Evolutionary conservation across 345 rosid species (phyloP).

Genomic region (Combretum micranthum): DNA sequence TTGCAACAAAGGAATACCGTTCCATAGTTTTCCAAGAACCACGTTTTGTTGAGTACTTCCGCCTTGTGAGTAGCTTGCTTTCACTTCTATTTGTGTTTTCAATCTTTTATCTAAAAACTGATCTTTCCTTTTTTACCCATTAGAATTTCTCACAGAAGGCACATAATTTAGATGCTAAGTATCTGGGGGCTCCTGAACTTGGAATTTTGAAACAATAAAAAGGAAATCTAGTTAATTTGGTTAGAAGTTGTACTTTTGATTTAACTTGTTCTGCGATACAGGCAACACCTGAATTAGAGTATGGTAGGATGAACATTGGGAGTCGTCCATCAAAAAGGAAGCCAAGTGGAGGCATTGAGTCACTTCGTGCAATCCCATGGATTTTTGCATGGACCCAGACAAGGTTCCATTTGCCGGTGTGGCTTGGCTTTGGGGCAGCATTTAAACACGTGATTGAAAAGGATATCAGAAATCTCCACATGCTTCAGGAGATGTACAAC

Average conservation of each 20-base stretch:
- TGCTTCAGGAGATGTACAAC: constrained; percentile 91
- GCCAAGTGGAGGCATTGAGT: constrained; percentile 95
- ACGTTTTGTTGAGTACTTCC: constrained; percentile 90
- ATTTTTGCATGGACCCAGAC: constrained; percentile 99
- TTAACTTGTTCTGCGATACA: constrained; percentile 10
- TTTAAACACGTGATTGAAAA: constrained; percentile 64
- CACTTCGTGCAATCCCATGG: constrained; percentile 99
- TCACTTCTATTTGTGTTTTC: background rate
- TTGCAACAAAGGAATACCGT: constrained; percentile 81
- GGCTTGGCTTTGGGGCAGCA: constrained; percentile 96
- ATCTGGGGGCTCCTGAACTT: too few relatives aligned
- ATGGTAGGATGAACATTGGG: constrained; percentile 98
- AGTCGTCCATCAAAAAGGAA: constrained; percentile 91
- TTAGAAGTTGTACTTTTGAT: background rate
- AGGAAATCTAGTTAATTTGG: too few relatives aligned
- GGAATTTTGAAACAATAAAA: too few relatives aligned
- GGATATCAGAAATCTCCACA: constrained; percentile 63
- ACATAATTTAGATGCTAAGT: too few relatives aligned
- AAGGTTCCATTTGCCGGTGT: constrained; percentile 87
- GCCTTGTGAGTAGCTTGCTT: constrained; percentile 50
- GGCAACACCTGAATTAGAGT: constrained; percentile 96
- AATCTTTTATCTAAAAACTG: too few relatives aligned
- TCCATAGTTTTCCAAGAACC: constrained; percentile 90
- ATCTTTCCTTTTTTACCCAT: too few relatives aligned
- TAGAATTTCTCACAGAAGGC: too few relatives aligned